A percentile compares a stretch with the other conserved stretches of the same genome.
Conservation (phyloP, 2,329 filamentous ascomycete genomes). For the Trichoderma harzianum region DNA sequence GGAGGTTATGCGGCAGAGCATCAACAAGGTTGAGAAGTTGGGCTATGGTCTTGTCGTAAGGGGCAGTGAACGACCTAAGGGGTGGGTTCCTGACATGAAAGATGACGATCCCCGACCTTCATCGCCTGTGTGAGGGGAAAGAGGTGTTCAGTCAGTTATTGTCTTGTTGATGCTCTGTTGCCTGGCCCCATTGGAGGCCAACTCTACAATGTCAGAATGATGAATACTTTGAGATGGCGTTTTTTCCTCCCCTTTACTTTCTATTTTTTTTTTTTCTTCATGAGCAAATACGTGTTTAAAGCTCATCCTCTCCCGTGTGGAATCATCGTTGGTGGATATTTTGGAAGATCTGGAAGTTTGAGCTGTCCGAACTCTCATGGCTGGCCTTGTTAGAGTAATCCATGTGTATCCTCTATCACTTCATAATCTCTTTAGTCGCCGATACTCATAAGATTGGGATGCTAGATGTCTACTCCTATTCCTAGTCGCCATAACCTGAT, state of each 20-base stretch:
- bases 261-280: not conserved
- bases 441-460: not conserved
- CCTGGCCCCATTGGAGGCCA: not conserved
- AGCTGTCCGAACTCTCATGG: no score
- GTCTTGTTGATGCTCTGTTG: not conserved
- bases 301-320: not conserved
- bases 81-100: slow-evolving; percentile 80
- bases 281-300: not conserved
- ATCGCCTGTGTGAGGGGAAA: slow-evolving; percentile 26
- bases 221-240: not conserved
- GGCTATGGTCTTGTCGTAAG: slow-evolving; percentile 85
- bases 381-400: no score
- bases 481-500: not conserved
- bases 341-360: no score
- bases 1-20: slow-evolving; percentile 79
- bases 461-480: not conserved
- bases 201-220: not conserved
- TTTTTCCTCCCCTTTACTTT: not conserved
- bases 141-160: not conserved
- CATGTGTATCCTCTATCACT: no score
- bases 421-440: no score
- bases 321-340: not conserved
- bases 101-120: slow-evolving; percentile 31
- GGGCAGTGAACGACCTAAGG: slow-evolving; percentile 82
- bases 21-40: slow-evolving; percentile 89